Percentiles rank a stretch among this genome's conserved stretches.
phyloP scores from a whole-genome alignment of 139 green algal genomes.

The Chlorella ohadii region DNA sequence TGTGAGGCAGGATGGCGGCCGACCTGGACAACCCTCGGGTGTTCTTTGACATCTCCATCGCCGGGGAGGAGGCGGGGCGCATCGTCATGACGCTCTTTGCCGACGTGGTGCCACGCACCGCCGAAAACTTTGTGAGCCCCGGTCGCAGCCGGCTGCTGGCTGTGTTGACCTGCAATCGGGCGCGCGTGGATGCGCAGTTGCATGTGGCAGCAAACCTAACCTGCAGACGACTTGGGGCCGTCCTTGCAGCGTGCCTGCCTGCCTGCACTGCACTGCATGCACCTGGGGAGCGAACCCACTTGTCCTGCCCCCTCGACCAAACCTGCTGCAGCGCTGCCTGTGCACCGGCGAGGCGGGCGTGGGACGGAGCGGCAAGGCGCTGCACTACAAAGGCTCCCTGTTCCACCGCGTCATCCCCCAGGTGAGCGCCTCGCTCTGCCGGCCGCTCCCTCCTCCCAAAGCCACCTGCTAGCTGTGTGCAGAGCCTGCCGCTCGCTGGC shows the following conservation, averaged over 20 bases:
- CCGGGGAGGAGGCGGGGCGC: constrained; percentile 72
- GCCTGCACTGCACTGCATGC: too few relatives aligned
- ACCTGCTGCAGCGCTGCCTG: constrained; percentile 53
- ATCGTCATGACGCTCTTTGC: constrained; percentile 88
- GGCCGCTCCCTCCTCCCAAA: too few relatives aligned
- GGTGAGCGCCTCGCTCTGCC: constrained; percentile 34
- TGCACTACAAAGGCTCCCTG: constrained; percentile 86
- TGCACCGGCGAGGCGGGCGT: constrained; percentile 91
- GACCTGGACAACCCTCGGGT: constrained; percentile 65
- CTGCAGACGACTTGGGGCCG: too few relatives aligned
- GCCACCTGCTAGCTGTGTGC: too few relatives aligned
- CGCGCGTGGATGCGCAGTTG: too few relatives aligned
- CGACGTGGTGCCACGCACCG: constrained; percentile 79
- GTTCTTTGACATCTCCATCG: constrained; percentile 91
- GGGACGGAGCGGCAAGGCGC: constrained; percentile 76
- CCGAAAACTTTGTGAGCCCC: constrained; percentile 86
- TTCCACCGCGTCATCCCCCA: constrained; percentile 88
- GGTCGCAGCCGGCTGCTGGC: too few relatives aligned
- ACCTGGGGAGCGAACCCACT: too few relatives aligned
- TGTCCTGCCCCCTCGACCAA: too few relatives aligned
- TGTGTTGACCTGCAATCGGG: too few relatives aligned
- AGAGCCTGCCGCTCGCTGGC: too few relatives aligned
- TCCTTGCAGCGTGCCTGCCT: too few relatives aligned
- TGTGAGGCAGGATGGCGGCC: not conserved
- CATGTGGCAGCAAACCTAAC: too few relatives aligned